Percentiles rank a stretch among this genome's conserved stretches.
These are phyloP conservation scores for Mucor mucedo DNA, from an alignment of 371 early-diverging fungal species.

Conservation along the genomic window DNA sequence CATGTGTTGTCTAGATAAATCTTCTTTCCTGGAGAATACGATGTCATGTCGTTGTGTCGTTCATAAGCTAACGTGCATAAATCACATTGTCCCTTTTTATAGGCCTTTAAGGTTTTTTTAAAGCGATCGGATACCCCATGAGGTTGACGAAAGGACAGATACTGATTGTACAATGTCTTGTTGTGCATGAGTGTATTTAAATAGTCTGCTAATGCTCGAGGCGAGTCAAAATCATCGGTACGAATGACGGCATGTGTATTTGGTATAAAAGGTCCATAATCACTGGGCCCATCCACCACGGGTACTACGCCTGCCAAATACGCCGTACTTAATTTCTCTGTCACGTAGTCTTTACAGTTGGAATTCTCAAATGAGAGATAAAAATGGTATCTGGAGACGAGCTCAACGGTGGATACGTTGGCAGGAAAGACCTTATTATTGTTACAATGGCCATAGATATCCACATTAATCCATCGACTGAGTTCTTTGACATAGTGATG, in stretches of 20 bases:
- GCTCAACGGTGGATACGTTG: constrained; percentile 6
- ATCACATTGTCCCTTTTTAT: constrained; percentile 8
- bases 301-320: constrained; percentile 14
- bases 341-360: constrained; percentile 21
- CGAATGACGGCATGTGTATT: constrained; percentile 13
- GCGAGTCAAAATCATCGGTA: constrained; percentile 12
- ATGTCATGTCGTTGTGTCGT: constrained; percentile 25
- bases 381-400: constrained; percentile 13
- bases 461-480: constrained; percentile 14
- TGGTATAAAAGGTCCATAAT: constrained; percentile 23
- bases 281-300: constrained; percentile 21
- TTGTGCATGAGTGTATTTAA: not conserved
- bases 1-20: constrained; percentile 17
- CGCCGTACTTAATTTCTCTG: constrained; percentile 15
- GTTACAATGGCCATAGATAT: constrained; percentile 19
- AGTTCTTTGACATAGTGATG: constrained; percentile 17
- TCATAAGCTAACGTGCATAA: constrained; percentile 17
- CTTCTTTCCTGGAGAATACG: constrained; percentile 39
- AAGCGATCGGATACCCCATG: constrained; percentile 9
- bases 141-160: constrained; percentile 5
- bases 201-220: constrained; percentile 4
- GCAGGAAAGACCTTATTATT: constrained; percentile 5
- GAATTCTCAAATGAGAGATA: constrained; percentile 17
- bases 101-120: not conserved
- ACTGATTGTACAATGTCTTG: constrained; percentile 1